Conservation (phyloP, 352 stramenopile species). For the Pythium vanterpoolii region DNA sequence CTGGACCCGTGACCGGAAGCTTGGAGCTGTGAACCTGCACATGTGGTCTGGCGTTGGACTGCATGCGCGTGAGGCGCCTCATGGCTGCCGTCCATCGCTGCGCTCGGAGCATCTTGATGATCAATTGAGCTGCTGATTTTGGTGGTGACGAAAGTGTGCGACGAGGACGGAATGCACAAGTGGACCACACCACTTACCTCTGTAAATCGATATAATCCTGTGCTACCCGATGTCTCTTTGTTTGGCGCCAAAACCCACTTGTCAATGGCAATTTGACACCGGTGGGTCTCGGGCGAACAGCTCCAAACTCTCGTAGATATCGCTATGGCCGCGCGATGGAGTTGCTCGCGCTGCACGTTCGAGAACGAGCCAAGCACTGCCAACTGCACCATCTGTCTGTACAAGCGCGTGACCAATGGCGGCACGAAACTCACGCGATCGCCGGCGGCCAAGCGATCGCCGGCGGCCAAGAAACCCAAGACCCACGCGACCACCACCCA, state of each 20-base stretch:
- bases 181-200: slow-evolving; percentile 12
- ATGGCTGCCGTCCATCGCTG: slow-evolving; percentile 13
- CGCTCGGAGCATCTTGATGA: slow-evolving; percentile 14
- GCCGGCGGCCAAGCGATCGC: slow-evolving; percentile 7
- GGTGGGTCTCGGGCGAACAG: background rate
- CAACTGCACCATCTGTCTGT: slow-evolving; percentile 58
- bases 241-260: slow-evolving; percentile 20
- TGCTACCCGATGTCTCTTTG: background rate
- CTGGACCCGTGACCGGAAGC: slow-evolving; percentile 41
- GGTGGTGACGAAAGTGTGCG: slow-evolving; percentile 13
- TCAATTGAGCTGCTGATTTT: background rate
- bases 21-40: slow-evolving; percentile 40
- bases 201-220: slow-evolving; percentile 7
- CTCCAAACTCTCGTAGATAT: background rate
- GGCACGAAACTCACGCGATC: background rate
- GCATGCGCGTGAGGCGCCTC: slow-evolving; percentile 19
- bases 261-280: background rate
- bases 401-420: slow-evolving; percentile 6
- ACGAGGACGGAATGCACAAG: background rate
- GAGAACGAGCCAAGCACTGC: slow-evolving; percentile 41
- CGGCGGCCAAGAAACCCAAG: slow-evolving; percentile 18
- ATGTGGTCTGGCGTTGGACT: slow-evolving; percentile 31
- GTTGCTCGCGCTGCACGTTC: slow-evolving; percentile 71
- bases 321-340: slow-evolving; percentile 34
- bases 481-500: background rate